Percentiles rank a stretch among this genome's conserved stretches.
Conservation (phyloP, 2,329 filamentous ascomycete genomes). For the Trichoderma sp. region DNA sequence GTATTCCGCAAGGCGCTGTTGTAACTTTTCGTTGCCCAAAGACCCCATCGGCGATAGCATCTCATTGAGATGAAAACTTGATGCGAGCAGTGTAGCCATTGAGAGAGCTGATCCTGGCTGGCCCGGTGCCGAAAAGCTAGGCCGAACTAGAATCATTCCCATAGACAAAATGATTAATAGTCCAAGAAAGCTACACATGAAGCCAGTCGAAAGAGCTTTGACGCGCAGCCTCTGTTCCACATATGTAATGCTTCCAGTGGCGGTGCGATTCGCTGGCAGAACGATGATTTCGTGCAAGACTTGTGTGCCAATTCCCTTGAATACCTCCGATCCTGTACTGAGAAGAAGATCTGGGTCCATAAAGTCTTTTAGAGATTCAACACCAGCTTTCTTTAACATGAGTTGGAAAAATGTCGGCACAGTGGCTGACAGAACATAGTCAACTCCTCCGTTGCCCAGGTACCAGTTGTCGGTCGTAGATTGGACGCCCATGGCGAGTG, state of each 20-base stretch:
- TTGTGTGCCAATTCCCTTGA: constrained; percentile 5
- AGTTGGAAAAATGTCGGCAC: constrained; percentile 29
- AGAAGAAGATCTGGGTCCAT: constrained; percentile 22
- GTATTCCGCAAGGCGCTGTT: background rate
- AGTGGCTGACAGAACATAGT: constrained; percentile 21
- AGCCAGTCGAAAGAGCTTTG: constrained; percentile 1
- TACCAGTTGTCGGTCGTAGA: background rate
- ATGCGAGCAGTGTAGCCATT: constrained; percentile 1
- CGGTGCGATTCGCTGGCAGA: background rate
- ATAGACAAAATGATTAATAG: background rate
- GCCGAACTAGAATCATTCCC: background rate
- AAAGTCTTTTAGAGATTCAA: constrained; percentile 17
- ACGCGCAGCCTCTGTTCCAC: constrained; percentile 1
- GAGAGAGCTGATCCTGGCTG: background rate
- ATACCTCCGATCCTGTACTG: background rate
- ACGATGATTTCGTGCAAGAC: background rate
- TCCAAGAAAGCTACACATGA: constrained; percentile 14
- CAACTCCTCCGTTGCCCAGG: constrained; percentile 3
- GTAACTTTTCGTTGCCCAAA: background rate
- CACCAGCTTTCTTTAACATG: constrained; percentile 25
- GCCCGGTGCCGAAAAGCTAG: background rate
- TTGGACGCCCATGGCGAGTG: constrained; percentile 4
- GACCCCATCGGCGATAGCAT: background rate
- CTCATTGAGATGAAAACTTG: background rate
- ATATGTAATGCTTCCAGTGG: background rate